These are phyloP conservation scores for Flaveria sonorensis DNA, from an alignment of 129 eudicot species.

Conservation along the genomic window DNA sequence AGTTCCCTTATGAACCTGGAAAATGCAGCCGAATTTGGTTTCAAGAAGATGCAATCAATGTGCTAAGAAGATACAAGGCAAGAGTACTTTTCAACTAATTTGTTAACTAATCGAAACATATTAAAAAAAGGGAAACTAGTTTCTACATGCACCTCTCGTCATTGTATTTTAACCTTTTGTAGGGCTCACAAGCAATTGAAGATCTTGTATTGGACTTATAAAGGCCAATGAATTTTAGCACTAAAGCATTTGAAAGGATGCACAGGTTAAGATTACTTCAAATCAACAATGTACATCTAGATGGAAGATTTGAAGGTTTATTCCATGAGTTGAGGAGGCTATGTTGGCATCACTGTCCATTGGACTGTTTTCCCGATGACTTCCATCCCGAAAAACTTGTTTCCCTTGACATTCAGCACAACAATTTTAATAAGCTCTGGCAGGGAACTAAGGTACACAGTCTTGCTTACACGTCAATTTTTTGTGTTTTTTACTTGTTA, in stretches of 20 bases:
- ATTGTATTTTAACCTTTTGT: not conserved
- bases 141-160: not conserved
- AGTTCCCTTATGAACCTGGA: slow-evolving; percentile 27
- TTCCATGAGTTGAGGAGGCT: slow-evolving; percentile 25
- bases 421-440: slow-evolving; percentile 9
- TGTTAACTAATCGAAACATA: not conserved
- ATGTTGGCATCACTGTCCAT: slow-evolving; percentile 25
- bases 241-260: slow-evolving; percentile 29
- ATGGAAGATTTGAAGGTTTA: slow-evolving; percentile 13
- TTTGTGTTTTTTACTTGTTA: not conserved
- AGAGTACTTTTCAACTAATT: not conserved
- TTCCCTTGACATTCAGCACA: slow-evolving; percentile 18
- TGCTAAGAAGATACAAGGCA: slow-evolving; percentile 17
- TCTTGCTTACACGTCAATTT: not conserved
- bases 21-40: slow-evolving; percentile 28
- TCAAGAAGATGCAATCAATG: slow-evolving; percentile 19
- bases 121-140: not conserved
- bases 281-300: slow-evolving; percentile 25
- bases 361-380: slow-evolving; percentile 15
- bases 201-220: slow-evolving; percentile 1
- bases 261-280: slow-evolving; percentile 26
- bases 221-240: slow-evolving; percentile 3
- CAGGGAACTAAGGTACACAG: slow-evolving; percentile 18
- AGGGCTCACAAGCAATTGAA: slow-evolving; percentile 15
- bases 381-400: slow-evolving; percentile 17